phyloP scores from a whole-genome alignment of 257 asterid genomes.

The Ehretia macrophylla region DNA sequence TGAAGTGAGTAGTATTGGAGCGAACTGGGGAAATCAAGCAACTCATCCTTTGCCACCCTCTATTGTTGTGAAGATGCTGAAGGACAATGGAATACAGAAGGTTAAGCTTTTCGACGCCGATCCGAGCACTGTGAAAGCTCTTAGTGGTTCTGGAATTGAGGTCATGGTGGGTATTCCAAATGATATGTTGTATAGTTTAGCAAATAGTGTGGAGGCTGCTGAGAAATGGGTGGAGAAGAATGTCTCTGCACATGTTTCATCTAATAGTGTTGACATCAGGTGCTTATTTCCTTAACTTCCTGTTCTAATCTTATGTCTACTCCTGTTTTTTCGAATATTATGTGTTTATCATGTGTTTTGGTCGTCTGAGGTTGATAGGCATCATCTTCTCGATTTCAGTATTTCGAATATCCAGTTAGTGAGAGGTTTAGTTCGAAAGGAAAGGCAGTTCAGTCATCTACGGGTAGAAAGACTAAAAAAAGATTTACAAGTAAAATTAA shows the following conservation, averaged over 20 bases:
- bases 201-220: slow-evolving; percentile 66
- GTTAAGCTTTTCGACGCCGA: slow-evolving; percentile 94
- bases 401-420: too few relatives aligned
- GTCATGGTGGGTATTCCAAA: slow-evolving; percentile 97
- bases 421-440: too few relatives aligned
- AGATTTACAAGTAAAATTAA: too few relatives aligned
- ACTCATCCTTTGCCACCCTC: slow-evolving; percentile 70
- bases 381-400: too few relatives aligned
- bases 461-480: too few relatives aligned
- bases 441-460: too few relatives aligned
- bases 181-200: slow-evolving; percentile 61
- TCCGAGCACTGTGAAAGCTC: slow-evolving; percentile 39
- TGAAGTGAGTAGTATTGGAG: slow-evolving; percentile 59
- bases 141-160: slow-evolving; percentile 82
- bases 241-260: slow-evolving; percentile 64
- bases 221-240: slow-evolving; percentile 82
- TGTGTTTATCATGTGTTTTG: too few relatives aligned
- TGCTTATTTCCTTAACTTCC: slow-evolving; percentile 9
- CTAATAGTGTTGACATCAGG: slow-evolving; percentile 82
- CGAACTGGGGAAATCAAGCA: slow-evolving; percentile 91
- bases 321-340: background rate
- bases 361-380: too few relatives aligned
- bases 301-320: background rate
- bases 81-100: slow-evolving; percentile 75
- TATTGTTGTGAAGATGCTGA: slow-evolving; percentile 58